These are phyloP conservation scores for Colletotrichum limetticola DNA, from an alignment of 2,329 filamentous ascomycete species.

Conservation along the genomic window DNA sequence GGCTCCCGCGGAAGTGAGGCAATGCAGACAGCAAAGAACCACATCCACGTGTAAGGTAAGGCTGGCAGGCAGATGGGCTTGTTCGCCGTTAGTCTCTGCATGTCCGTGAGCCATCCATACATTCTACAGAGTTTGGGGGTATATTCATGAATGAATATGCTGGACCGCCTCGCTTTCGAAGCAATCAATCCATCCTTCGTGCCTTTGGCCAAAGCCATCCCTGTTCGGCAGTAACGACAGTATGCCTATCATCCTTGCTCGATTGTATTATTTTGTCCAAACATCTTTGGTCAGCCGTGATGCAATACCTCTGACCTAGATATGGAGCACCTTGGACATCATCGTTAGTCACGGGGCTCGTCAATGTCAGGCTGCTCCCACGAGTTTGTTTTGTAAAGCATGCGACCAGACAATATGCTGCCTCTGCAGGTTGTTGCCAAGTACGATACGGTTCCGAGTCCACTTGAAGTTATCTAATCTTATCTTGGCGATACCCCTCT, in stretches of 20 bases:
- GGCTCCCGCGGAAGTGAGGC: neutral
- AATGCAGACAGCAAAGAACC: neutral
- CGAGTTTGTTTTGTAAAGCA: neutral
- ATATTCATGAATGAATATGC: no score
- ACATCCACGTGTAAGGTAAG: neutral
- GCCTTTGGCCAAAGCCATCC: neutral
- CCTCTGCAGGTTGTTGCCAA: neutral
- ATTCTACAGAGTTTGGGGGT: neutral
- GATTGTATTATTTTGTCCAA: neutral
- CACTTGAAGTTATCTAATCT: slow-evolving; percentile 27
- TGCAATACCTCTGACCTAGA: neutral
- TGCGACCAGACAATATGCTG: neutral
- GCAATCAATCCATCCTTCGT: neutral
- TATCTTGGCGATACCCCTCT: slow-evolving; percentile 25
- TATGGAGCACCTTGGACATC: neutral
- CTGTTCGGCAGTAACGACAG: neutral
- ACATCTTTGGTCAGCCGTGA: neutral
- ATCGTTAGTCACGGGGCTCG: neutral
- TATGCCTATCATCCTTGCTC: neutral
- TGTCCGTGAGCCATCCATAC: neutral
- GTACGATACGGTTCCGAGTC: neutral
- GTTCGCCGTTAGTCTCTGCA: neutral
- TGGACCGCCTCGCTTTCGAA: no score
- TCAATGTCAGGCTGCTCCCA: neutral
- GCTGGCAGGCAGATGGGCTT: neutral